Base-by-base conservation (phyloP, 805 yeast species). In the Zygosaccharomyces lentus region DNA sequence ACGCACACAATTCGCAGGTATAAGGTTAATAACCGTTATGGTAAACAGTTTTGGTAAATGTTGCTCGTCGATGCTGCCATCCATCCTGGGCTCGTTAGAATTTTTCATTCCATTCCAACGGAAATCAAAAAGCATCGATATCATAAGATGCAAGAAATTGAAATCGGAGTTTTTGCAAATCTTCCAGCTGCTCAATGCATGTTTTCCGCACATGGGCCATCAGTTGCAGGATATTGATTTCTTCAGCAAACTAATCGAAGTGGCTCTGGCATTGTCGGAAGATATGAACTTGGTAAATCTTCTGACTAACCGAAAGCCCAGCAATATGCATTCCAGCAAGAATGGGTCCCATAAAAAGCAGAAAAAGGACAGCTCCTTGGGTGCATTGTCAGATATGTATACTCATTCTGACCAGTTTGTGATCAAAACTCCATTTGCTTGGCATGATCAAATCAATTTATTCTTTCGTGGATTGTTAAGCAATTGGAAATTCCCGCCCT, bases 361-460 rank as follows among this genome's bases (percentile, higher is more conserved):
- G 42, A 75, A 69, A 56, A 73, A 72, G 55, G 76, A 72, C 51
- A 64, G 59, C 37, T 64, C 65, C 31, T 70, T 72, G 6, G 67
- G 67, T 23, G 80, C 88, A 3, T 65, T 82, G 50, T 76, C 90
- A 7, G 95, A 85, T 65, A 59, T 84, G 25, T 69, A 83, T 38
- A 80, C 89, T 0, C 86, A 84, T 61, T 72, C 81, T 37, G 80
- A 77, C 44, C 69, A 78, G 43, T 84, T 84, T 55, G 60, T 62
- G 24, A 57, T 65, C 7, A 62, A 67, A 8, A 72, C 78, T 12
- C 70, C 81, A 4, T 32, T 49, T 0, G 23, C 46, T 1, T 75
- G 80, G 6, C 53, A 57, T 26, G 49, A 54, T 39, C 56, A 54
- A 2, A 50, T 67, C 9, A 56, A 59, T 32, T 39, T 48, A 5